Evolutionary conservation across 768 basidiomycete species (phyloP), one percentile per base, ranked within the genome.

Genomic region (Leccinum uliginosum): DNA sequence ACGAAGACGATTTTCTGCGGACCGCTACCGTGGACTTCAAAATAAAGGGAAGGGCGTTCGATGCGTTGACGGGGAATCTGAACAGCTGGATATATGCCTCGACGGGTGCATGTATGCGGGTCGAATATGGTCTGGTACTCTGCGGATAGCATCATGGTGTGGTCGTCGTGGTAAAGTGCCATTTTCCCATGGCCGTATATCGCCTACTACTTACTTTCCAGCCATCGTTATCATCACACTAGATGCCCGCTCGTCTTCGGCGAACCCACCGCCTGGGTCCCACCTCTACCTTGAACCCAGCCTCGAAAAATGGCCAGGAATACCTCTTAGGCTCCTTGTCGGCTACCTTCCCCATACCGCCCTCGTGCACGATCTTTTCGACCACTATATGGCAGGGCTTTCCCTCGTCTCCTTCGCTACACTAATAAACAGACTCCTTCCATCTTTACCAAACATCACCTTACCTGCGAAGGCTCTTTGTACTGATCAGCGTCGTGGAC

Each of bases 81-180:
- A 2, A 83, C 83, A 15, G 91, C 84, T 3, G 87, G 88, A 65
- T 89, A 92, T n/a, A 90, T 76, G 7, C 91, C 91, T 51, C 85
- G 86, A 30, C 83, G 79, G 5, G 80, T 75, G 62, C 85, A 84
- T 4, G 88, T 91, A 0, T 69, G 55, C 1, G 83, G 74, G 62
- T 84, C 78, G 65, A 90, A 87, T 21, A 83, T 71, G 4, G 85
- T 78, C 32, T 66, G 65, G 21, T 68, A 67, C 38, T 73, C 66
- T 50, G 43, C 6, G 12, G 46, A 27, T 27, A 61, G 35, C 35
- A 38, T n/a, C n/a, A 23, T 34, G 52, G 26, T 53, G 56, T 65
- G 34, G 38, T 52, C 3, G 51, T 47, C 52, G 45, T 49, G 24
- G 35, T 38, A 35, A 38, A 17, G 1, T 38, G 12, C 9, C 35